phyloP scores from a whole-genome alignment of 2,329 filamentous ascomycete genomes.

The Fusarium mangiferae region DNA sequence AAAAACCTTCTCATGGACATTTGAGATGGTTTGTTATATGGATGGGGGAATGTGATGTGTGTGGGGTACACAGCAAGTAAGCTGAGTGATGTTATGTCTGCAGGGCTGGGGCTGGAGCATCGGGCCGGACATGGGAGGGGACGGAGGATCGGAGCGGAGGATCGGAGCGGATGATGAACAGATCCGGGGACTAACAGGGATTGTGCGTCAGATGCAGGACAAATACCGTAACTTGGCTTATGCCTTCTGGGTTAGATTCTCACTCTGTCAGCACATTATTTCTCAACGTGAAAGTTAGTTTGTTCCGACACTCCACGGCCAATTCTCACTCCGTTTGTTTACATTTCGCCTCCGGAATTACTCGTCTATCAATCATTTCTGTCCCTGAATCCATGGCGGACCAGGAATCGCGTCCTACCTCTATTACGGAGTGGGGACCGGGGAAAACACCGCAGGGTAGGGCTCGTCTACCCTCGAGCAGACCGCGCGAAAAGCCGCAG shows the following conservation, averaged over 20 bases:
- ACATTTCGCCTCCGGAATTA: background rate
- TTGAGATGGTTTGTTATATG: background rate
- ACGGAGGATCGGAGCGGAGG: slow-evolving; percentile 16
- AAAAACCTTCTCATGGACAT: background rate
- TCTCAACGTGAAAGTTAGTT: background rate
- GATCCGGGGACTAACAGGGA: slow-evolving; percentile 20
- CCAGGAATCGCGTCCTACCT: background rate
- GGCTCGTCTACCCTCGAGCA: slow-evolving; percentile 11
- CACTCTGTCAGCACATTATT: background rate
- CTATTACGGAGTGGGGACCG: background rate
- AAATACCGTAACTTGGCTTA: background rate
- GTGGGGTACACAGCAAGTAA: background rate
- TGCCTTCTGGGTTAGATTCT: background rate
- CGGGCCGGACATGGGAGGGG: background rate
- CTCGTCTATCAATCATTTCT: background rate
- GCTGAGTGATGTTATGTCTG: background rate
- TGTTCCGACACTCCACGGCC: background rate
- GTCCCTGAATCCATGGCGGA: background rate
- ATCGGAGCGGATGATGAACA: slow-evolving; percentile 16
- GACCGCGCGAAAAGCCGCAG: slow-evolving; percentile 4
- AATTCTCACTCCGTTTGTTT: background rate
- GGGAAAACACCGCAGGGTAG: slow-evolving; percentile 6
- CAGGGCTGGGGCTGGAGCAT: background rate
- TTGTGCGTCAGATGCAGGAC: background rate
- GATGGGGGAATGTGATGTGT: background rate